A percentile compares a stretch with the other conserved stretches of the same genome.
Evolutionary conservation across 169 alveolate species (phyloP).

Genomic region (Plasmodium cynomolgi): DNA sequence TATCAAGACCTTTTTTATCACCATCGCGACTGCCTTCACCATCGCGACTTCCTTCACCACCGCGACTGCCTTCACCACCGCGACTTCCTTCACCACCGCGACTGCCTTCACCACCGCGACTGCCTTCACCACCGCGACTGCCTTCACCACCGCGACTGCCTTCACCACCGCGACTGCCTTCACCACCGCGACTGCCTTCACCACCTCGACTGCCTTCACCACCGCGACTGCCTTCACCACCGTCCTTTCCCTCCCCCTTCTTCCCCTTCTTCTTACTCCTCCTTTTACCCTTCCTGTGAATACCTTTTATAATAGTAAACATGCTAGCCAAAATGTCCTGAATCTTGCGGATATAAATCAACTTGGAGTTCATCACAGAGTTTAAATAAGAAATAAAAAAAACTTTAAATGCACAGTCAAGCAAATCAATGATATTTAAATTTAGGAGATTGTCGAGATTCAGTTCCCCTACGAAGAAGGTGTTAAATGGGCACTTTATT

Average conservation of each 20-base stretch:
- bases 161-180: background rate
- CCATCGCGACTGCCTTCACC: background rate
- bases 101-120: background rate
- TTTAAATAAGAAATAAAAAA: conserved; percentile 59
- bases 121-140: background rate
- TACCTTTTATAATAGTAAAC: conserved; percentile 46
- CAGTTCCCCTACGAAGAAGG: conserved; percentile 66
- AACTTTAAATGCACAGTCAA: conserved; percentile 45
- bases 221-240: background rate
- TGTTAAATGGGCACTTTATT: conserved; percentile 58
- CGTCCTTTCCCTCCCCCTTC: background rate
- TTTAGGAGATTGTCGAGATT: conserved; percentile 49
- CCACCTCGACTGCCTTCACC: too few relatives aligned
- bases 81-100: background rate
- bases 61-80: background rate
- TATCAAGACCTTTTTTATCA: background rate
- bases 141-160: background rate
- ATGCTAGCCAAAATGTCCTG: conserved; percentile 21
- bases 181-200: background rate
- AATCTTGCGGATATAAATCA: conserved; percentile 38
- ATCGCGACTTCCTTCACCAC: background rate
- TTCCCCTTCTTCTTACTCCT: background rate
- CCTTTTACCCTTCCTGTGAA: conserved; percentile 20
- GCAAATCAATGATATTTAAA: conserved; percentile 39
- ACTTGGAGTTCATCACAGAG: conserved; percentile 35